Base-by-base conservation (phyloP, 2,329 filamentous ascomycete genomes). In the Nothophaeocryptopus gaeumannii region DNA sequence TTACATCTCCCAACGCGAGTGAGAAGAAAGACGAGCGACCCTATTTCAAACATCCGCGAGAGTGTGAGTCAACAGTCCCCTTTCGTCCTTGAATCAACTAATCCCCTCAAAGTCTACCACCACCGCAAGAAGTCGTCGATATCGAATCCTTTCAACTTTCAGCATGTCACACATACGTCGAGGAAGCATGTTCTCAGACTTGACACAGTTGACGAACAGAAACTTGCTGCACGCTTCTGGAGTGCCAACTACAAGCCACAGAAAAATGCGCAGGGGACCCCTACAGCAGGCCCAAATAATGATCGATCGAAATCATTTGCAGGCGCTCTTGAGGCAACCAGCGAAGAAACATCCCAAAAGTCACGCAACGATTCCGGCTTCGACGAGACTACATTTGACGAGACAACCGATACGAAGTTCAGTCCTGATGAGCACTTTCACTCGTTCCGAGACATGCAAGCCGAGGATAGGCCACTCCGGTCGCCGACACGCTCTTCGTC, bases 71-170 rank as follows among this genome's bases (percentile, higher is more conserved):
- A 26, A 7, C 20, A 7, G 20, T 26, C 20, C 20, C 7, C 20
- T 7, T 26, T 4, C 3, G 7, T 7, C 16, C 11, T 14, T 37
- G 33, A 16, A 11, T 16, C 33, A 14, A 14, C 41, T 37, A 34
- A 34, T 11, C 26, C 8, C 3, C 14, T 20, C 7, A 7, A 15
- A 66, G 65, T 59, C 45, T 62, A 64, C 44, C 58, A 56, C 9
- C 57, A 66, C 41, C 55, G 63, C 10, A 63, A 59, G 45, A 79
- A 78, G 63, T 68, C 67, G 36, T 70, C 71, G 50, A 84, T 84
- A 45, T 85, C 82, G 0, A 75, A 76, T 49, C 82, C 82, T 1
- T 85, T 82, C 65, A 79, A 82, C 58, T 85, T 85, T 61, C 80
- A 84, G 54, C 82, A 84, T 60, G 66, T 85, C 45, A 80, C 79